Evolutionary conservation across 257 asterid genomes (phyloP).

Genomic region (Solanum pimpinellifolium): DNA sequence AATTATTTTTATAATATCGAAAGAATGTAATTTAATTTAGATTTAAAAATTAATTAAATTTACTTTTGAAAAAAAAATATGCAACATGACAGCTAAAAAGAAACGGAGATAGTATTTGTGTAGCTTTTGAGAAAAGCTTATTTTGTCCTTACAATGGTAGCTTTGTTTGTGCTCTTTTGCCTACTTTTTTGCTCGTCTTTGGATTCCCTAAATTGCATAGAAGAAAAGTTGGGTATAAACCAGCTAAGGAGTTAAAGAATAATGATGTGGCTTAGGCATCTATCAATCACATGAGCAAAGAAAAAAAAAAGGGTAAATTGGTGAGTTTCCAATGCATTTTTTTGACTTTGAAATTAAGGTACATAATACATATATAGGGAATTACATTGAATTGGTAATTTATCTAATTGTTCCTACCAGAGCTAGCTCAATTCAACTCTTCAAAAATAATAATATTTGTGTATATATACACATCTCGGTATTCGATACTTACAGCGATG

Average conservation of each 20-base stretch:
- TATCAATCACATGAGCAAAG: not conserved
- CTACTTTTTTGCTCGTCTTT: not conserved
- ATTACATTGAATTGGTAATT: not conserved
- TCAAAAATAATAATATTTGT: not conserved
- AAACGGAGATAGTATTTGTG: rapidly evolving
- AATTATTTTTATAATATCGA: too few species aligned
- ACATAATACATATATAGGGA: not conserved
- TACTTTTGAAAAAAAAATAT: too few species aligned
- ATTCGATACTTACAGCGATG: not conserved
- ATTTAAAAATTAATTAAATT: too few species aligned
- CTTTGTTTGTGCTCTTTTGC: constrained; percentile 33
- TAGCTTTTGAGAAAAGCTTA: constrained; percentile 21
- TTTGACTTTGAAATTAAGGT: constrained; percentile 7
- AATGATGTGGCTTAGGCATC: constrained; percentile 26
- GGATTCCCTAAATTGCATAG: not conserved
- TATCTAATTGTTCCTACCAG: not conserved
- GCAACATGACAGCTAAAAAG: too few species aligned
- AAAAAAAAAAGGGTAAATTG: constrained; percentile 1
- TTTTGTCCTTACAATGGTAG: constrained; percentile 37
- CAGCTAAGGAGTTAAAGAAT: constrained; percentile 33
- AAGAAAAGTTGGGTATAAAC: constrained; percentile 44
- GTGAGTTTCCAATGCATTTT: constrained; percentile 15
- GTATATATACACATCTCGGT: not conserved
- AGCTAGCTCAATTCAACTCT: not conserved
- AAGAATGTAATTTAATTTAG: too few species aligned